phyloP scores from a whole-genome alignment of 2,329 filamentous ascomycete species.

The Calycina herbarum region DNA sequence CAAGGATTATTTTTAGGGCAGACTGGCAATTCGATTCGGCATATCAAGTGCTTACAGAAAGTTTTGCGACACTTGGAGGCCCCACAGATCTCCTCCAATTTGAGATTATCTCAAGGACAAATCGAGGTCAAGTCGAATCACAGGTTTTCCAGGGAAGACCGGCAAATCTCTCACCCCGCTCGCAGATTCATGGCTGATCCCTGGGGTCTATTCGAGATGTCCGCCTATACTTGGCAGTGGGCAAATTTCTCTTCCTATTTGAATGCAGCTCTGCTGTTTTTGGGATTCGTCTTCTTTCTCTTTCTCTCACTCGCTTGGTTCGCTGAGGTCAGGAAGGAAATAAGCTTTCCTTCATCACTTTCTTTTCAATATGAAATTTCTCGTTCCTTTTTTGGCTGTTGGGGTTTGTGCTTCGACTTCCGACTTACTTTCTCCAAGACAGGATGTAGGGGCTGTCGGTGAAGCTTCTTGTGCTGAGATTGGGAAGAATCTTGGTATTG shows the following conservation, averaged over 20 bases:
- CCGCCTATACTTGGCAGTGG: background rate
- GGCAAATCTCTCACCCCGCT: no score
- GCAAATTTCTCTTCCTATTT: background rate
- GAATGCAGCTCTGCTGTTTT: background rate
- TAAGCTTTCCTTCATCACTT: background rate
- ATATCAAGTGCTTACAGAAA: no score
- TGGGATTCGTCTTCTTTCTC: background rate
- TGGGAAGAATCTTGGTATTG: slow-evolving; percentile 1
- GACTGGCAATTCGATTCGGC: no score
- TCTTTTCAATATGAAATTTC: background rate
- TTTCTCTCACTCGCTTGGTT: background rate
- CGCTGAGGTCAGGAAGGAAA: background rate
- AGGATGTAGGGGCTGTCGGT: background rate
- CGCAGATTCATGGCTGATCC: no score
- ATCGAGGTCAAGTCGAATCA: no score
- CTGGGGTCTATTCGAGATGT: background rate
- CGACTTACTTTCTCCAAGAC: background rate
- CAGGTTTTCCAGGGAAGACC: no score
- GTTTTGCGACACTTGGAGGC: no score
- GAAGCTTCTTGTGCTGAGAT: slow-evolving; percentile 6
- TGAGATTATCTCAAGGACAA: no score
- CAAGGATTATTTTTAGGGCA: background rate
- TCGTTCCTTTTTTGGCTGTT: background rate
- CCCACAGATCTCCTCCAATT: no score
- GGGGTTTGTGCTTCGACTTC: background rate